A percentile compares a stretch with the other conserved stretches of the same genome.
Evolutionary conservation across 176 grass and related monocot species (phyloP).

Genomic region (Microstegium vimineum): DNA sequence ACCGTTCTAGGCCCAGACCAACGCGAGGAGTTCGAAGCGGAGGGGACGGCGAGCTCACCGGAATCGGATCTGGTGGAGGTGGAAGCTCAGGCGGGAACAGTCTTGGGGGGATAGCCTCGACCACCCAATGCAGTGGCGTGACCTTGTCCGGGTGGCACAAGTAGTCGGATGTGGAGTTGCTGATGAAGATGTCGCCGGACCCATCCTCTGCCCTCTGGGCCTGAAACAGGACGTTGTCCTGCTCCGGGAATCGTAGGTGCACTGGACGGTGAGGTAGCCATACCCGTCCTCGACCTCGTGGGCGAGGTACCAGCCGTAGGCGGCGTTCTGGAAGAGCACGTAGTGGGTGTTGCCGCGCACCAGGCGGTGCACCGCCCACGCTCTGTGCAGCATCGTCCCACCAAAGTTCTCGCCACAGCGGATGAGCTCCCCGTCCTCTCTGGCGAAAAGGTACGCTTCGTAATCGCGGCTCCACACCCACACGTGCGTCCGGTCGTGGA

Average conservation of each 20-base stretch:
- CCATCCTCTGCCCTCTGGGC: background rate
- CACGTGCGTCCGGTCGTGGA: background rate
- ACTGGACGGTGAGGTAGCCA: no score
- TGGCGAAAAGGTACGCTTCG: background rate
- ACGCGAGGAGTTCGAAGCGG: background rate
- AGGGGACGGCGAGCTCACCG: background rate
- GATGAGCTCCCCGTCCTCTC: background rate
- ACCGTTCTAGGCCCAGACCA: background rate
- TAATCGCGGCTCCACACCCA: background rate
- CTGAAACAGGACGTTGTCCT: background rate
- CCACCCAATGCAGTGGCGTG: background rate
- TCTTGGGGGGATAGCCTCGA: no score
- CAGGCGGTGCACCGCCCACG: background rate
- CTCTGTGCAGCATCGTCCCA: background rate
- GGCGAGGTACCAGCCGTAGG: background rate
- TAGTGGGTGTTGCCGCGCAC: background rate
- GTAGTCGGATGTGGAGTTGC: background rate
- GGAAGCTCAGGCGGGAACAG: no score
- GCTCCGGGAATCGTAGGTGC: background rate
- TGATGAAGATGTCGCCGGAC: background rate
- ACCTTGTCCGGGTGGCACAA: background rate
- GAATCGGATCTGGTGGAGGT: background rate
- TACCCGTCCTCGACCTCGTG: no score
- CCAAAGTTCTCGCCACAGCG: rapidly evolving
- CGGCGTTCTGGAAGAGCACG: background rate